A percentile compares a stretch with the other conserved stretches of the same genome.
These are phyloP conservation scores for Carpinus viminea DNA, from an alignment of 306 rosid genomes.

Conservation along the genomic window DNA sequence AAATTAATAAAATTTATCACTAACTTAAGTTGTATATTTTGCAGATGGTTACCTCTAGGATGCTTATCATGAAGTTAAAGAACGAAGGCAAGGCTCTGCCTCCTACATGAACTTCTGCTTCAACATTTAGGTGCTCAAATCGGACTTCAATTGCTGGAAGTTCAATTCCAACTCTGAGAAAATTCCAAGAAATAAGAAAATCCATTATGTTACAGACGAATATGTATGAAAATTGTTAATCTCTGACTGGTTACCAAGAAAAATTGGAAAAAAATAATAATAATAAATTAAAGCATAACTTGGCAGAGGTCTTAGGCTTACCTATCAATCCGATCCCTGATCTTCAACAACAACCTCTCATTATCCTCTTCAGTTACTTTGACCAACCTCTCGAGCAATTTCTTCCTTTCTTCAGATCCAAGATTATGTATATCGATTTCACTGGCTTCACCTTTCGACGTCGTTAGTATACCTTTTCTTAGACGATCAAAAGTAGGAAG, in stretches of 20 bases:
- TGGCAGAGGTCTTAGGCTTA: not conserved
- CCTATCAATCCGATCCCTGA: constrained; percentile 31
- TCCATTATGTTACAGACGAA: not conserved
- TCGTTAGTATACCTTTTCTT: constrained; percentile 33
- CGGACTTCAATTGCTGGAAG: constrained; percentile 73
- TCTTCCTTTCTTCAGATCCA: constrained; percentile 35
- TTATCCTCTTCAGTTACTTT: constrained; percentile 38
- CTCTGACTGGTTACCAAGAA: not conserved
- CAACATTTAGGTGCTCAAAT: constrained; percentile 59
- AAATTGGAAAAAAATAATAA: not conserved
- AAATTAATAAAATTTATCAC: not conserved
- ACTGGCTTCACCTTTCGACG: constrained; percentile 11
- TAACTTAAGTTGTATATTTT: no score
- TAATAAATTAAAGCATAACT: not conserved
- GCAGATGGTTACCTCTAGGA: constrained; percentile 14
- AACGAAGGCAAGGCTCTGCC: constrained; percentile 57
- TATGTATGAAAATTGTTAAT: not conserved
- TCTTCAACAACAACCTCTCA: constrained; percentile 31
- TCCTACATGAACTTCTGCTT: constrained; percentile 68
- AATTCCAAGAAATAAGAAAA: not conserved
- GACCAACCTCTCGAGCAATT: constrained; percentile 36
- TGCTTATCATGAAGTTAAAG: constrained; percentile 19
- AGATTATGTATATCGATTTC: constrained; percentile 20
- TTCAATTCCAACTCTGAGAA: constrained; percentile 62
- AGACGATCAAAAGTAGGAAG: constrained; percentile 36